Evolutionary conservation across 257 asterid genomes (phyloP), one percentile per base, ranked within the genome.

Genomic region (Apocynum venetum): DNA sequence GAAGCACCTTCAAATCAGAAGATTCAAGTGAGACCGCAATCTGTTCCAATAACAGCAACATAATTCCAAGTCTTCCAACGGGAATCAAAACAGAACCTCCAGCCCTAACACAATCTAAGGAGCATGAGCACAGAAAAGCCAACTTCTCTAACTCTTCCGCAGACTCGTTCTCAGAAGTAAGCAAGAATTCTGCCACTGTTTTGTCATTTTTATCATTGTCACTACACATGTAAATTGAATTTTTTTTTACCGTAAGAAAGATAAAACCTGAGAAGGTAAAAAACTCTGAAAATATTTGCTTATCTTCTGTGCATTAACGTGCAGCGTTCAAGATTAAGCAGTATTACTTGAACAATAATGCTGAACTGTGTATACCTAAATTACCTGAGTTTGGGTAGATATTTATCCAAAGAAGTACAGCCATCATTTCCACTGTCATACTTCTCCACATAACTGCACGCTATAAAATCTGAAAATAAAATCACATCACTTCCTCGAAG

Each of bases 31-130:
- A 77, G 80, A 78, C 83, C 38, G 95, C 84, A 48, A 93, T 81
- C 53, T 76, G 84, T 84, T 95, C 99, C 91, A 95, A 85, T 48
- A 95, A 88, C 85, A 88, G 96, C 82, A 95, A 85, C 86, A 91
- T 75, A 74, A 87, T 76, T 74, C 93, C 96, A 76, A 89, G 82
- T 38, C 93, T 91, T 69, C 94, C 96, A 79, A 88, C 85, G 71
- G 99, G 91, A 86, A 95, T 90, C 72, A 95, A 82, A 84, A 89
- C 96, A 3, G 98, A 91, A 64, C 98, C 97, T 66, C 97, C 94
- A 25, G 84, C 86, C 76, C 76, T 90, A 70, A 87, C 71, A 82
- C 91, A 87, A 76, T 88, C 92, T 87, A 91, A 67, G 38, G 91
- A 86, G 83, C 90, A 89, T 47, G 94, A 88, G 83, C 95, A 84